These are phyloP conservation scores for Mesembryanthemum crystallinum DNA, from an alignment of 148 eudicot genomes.

Conservation along the genomic window DNA sequence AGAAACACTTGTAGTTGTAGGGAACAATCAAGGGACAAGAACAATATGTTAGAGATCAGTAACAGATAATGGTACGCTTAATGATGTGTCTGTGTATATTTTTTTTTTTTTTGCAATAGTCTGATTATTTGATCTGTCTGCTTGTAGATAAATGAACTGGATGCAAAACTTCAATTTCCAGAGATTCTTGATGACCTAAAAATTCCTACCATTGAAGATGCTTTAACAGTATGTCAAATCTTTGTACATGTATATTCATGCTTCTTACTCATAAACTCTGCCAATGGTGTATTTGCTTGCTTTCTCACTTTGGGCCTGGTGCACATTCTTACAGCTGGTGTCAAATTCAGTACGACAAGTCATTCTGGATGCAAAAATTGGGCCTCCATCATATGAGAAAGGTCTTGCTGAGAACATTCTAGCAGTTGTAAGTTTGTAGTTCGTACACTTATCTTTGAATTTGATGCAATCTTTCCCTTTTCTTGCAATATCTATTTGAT, in stretches of 20 bases:
- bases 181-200: constrained; percentile 41
- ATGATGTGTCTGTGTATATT: too few species aligned
- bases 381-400: constrained; percentile 82
- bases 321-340: constrained; percentile 48
- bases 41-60: too few species aligned
- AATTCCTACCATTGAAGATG: constrained; percentile 72
- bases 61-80: too few species aligned
- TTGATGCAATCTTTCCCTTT: background rate
- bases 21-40: too few species aligned
- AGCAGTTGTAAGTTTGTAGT: constrained; percentile 55
- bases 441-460: background rate
- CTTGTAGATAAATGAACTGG: constrained; percentile 64
- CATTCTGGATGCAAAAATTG: constrained; percentile 88
- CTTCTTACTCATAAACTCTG: background rate
- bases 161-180: constrained; percentile 37
- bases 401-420: constrained; percentile 79
- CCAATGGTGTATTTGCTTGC: constrained; percentile 5
- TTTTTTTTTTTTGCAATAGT: too few species aligned
- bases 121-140: constrained; percentile 24
- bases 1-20: too few species aligned
- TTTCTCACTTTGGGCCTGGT: constrained; percentile 17
- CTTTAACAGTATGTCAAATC: constrained; percentile 56
- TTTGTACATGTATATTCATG: background rate
- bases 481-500: background rate
- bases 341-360: constrained; percentile 69